These are phyloP conservation scores for Vickermania ingenoplastis DNA, from an alignment of 208 protist species.

Conservation along the genomic window DNA sequence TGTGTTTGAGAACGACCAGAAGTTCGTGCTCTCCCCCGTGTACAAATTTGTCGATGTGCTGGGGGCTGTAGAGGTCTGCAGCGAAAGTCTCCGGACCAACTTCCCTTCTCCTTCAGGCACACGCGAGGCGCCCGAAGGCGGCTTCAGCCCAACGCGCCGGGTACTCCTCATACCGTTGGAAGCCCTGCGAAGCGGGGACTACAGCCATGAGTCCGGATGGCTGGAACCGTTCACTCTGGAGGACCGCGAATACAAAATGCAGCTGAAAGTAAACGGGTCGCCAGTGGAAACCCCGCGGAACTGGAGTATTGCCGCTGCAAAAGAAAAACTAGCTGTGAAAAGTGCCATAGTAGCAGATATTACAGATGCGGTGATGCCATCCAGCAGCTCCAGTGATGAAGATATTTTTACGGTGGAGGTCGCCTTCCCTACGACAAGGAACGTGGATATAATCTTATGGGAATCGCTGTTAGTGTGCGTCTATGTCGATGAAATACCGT, in stretches of 20 bases:
- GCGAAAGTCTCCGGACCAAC: conserved; percentile 29
- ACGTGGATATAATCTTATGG: conserved; percentile 53
- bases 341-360: conserved; percentile 51
- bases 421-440: conserved; percentile 33
- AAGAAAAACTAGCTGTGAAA: conserved; percentile 49
- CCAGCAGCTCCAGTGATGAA: not conserved
- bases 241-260: conserved; percentile 33
- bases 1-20: conserved; percentile 48
- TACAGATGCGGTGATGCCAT: conserved; percentile 26
- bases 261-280: conserved; percentile 49
- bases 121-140: conserved; percentile 21
- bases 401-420: conserved; percentile 51
- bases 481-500: conserved; percentile 36
- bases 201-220: conserved; percentile 57
- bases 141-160: conserved; percentile 34
- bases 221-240: conserved; percentile 58
- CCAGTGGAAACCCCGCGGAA: conserved; percentile 31
- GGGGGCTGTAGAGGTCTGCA: conserved; percentile 61
- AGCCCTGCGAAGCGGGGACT: conserved; percentile 10
- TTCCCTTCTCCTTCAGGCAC: conserved; percentile 39
- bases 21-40: conserved; percentile 56
- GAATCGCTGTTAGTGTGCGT: conserved; percentile 55
- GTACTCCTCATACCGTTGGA: conserved; percentile 67
- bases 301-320: conserved; percentile 44
- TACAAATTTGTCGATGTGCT: conserved; percentile 65